Conservation (phyloP, 768 basidiomycete species). For the Pleurotus djamor region DNA sequence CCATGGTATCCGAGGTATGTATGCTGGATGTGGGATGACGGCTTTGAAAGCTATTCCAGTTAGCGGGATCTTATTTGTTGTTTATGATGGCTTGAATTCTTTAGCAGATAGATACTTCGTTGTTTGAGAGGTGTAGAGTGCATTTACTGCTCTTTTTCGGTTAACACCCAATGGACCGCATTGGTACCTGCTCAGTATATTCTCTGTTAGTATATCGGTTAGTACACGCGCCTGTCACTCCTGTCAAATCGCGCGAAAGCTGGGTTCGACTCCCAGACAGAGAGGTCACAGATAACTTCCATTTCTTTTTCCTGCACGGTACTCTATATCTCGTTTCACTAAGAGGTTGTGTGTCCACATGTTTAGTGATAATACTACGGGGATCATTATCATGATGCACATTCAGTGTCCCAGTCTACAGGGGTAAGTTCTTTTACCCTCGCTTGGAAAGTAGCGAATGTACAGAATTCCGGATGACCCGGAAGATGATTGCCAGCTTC, state of each 20-base stretch:
- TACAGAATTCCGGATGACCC: conserved; percentile 74
- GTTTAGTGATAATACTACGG: too few species aligned
- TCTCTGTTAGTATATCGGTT: conserved; percentile 16
- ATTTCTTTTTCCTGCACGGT: neutral
- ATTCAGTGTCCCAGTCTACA: conserved; percentile 64
- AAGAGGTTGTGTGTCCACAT: neutral
- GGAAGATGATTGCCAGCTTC: conserved; percentile 64
- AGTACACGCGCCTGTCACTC: conserved; percentile 20
- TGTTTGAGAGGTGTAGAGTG: neutral
- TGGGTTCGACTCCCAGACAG: conserved; percentile 22
- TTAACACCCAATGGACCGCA: neutral
- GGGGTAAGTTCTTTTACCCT: conserved; percentile 68
- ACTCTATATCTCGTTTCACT: neutral
- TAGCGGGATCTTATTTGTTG: conserved; percentile 89
- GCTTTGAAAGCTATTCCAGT: conserved; percentile 83
- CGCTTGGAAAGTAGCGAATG: conserved; percentile 58
- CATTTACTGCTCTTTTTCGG: neutral
- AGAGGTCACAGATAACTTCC: conserved; percentile 4
- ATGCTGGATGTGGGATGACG: conserved; percentile 93
- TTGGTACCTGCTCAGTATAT: neutral
- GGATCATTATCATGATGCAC: conserved; percentile 17
- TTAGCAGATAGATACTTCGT: conserved; percentile 28
- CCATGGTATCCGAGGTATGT: conserved; percentile 81
- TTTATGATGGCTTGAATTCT: conserved; percentile 75
- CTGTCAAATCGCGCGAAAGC: conserved; percentile 15